Conservation (phyloP, 495 filamentous ascomycete species). For the Cladorrhinum samala region DNA sequence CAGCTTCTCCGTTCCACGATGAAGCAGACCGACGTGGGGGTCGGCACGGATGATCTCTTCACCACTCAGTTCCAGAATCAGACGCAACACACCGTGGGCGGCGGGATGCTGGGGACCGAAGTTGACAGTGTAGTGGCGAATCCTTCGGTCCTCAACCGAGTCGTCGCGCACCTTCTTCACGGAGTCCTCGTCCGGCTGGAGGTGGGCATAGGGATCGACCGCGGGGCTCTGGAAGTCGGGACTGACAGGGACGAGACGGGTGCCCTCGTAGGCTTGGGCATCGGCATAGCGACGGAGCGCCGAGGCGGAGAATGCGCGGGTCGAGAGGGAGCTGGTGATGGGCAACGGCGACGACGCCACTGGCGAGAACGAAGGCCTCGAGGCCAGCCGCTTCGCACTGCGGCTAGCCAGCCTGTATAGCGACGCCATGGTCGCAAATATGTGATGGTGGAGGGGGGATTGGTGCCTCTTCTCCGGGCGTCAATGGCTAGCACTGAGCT, state of each 20-base stretch:
- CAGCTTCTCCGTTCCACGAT: slow-evolving; percentile 98
- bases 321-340: slow-evolving; percentile 9
- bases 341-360: slow-evolving; percentile 10
- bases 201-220: slow-evolving; percentile 32
- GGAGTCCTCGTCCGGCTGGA: slow-evolving; percentile 20
- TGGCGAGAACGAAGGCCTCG: slow-evolving; percentile 10
- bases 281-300: slow-evolving; percentile 57
- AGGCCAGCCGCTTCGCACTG: slow-evolving; percentile 49
- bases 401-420: slow-evolving; percentile 49
- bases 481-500: slow-evolving; percentile 25
- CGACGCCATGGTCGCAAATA: slow-evolving; percentile 36
- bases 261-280: slow-evolving; percentile 50
- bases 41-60: slow-evolving; percentile 96
- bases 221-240: slow-evolving; percentile 52
- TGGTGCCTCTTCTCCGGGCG: slow-evolving; percentile 22
- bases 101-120: slow-evolving; percentile 99
- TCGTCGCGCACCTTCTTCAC: slow-evolving; percentile 44
- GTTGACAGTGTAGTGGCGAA: slow-evolving; percentile 99
- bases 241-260: slow-evolving; percentile 62
- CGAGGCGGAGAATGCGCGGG: slow-evolving; percentile 64
- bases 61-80: slow-evolving; percentile 96
- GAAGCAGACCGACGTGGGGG: slow-evolving; percentile 93
- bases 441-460: not conserved
- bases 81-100: slow-evolving; percentile 93
- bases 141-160: slow-evolving; percentile 65